A percentile compares a stretch with the other conserved stretches of the same genome.
Conservation (phyloP, 441 rosid genomes). For the Pelargonium citronellum region DNA sequence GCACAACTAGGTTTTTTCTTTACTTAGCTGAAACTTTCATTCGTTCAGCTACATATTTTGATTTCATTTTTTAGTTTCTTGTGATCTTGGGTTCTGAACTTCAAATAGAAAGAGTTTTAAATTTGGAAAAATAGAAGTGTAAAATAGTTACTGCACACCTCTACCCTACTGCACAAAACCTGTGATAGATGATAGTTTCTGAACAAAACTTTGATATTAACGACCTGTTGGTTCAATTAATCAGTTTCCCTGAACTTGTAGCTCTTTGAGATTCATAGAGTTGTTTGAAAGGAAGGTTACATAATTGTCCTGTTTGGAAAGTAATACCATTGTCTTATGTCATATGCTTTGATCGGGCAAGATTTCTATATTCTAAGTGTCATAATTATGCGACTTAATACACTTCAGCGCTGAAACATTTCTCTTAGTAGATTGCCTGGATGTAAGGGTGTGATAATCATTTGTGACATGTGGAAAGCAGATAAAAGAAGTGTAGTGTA, state of each 20-base stretch:
- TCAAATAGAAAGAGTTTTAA: neutral
- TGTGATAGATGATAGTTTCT: neutral
- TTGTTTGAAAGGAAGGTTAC: conserved; percentile 4
- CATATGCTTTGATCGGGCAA: neutral
- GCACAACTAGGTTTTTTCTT: conserved; percentile 57
- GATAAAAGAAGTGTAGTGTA: neutral
- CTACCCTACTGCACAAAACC: neutral
- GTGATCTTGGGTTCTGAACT: neutral
- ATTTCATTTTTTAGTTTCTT: neutral
- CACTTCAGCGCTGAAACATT: neutral
- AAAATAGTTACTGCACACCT: neutral
- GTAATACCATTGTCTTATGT: neutral
- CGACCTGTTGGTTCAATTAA: neutral
- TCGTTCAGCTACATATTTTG: neutral
- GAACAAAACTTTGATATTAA: neutral
- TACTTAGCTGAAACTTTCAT: neutral
- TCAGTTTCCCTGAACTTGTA: neutral
- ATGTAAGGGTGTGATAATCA: conserved; percentile 1
- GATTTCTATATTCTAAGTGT: neutral
- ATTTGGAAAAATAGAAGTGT: neutral
- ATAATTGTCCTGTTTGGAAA: neutral
- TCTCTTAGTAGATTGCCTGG: neutral
- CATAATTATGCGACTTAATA: neutral
- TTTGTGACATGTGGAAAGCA: neutral
- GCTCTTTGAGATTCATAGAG: neutral